Evolutionary conservation across 192 early-diverging fungal genomes (phyloP).

Genomic region (Coemansia sp.): DNA sequence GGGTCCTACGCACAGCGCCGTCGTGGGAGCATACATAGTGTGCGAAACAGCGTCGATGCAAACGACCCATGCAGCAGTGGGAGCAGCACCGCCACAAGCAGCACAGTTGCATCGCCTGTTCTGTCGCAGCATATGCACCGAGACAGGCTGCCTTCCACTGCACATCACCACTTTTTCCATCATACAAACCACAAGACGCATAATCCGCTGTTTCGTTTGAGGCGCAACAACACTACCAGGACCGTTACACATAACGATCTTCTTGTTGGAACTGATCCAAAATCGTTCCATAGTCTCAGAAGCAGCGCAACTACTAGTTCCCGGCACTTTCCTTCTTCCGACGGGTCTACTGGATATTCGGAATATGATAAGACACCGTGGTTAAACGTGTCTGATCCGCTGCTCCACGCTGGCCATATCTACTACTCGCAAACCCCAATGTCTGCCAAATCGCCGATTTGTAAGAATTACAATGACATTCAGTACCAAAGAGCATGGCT

Average conservation of each 20-base stretch:
- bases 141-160: neutral
- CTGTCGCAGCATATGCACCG: neutral
- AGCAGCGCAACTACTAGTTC: neutral
- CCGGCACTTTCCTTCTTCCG: slow-evolving; percentile 21
- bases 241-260: slow-evolving; percentile 46
- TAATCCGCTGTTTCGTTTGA: slow-evolving; percentile 10
- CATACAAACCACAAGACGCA: neutral
- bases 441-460: neutral
- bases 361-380: neutral
- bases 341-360: slow-evolving; percentile 3
- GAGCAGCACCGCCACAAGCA: slow-evolving; percentile 30
- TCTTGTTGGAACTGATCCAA: slow-evolving; percentile 1
- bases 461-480: neutral
- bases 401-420: neutral
- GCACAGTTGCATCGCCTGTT: slow-evolving; percentile 23
- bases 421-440: neutral
- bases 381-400: neutral
- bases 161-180: neutral
- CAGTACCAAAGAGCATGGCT: neutral
- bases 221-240: slow-evolving; percentile 36
- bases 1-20: slow-evolving; percentile 24
- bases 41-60: neutral
- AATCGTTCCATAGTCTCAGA: neutral
- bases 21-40: slow-evolving; percentile 15
- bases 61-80: slow-evolving; percentile 11